phyloP scores from a whole-genome alignment of 169 alveolate genomes.

The Pseudocohnilembus persalinus region DNA sequence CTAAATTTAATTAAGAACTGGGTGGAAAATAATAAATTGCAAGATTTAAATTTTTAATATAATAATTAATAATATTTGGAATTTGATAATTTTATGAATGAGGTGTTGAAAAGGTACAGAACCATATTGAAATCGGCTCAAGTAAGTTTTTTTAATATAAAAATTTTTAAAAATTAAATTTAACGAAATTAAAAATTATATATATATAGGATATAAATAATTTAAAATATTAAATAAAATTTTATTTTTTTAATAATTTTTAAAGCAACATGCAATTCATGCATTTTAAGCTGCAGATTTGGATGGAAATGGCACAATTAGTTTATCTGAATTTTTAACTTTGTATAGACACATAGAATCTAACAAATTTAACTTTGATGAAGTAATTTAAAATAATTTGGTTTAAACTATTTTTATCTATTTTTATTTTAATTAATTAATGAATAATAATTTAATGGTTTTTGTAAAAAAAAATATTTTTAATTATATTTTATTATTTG shows the following conservation, averaged over 20 bases:
- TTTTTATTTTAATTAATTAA: too few relatives aligned
- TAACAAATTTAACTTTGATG: conserved; percentile 24
- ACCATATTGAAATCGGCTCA: conserved; percentile 25
- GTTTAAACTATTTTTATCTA: too few relatives aligned
- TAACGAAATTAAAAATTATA: too few relatives aligned
- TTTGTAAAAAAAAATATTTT: too few relatives aligned
- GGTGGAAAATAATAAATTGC: conserved; percentile 35
- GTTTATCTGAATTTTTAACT: conserved; percentile 38
- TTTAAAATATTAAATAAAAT: too few relatives aligned
- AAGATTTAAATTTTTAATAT: conserved; percentile 20
- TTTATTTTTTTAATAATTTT: too few relatives aligned
- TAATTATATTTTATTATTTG: too few relatives aligned
- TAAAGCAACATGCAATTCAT: conserved; percentile 20
- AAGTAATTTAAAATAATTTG: too few relatives aligned
- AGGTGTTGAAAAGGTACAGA: conserved; percentile 42
- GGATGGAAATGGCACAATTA: conserved; percentile 39
- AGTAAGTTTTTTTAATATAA: neutral
- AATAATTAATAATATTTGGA: conserved; percentile 30
- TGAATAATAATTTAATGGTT: too few relatives aligned
- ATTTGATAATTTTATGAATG: conserved; percentile 33
- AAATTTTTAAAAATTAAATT: too few relatives aligned
- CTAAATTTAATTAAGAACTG: neutral
- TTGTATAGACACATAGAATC: conserved; percentile 32
- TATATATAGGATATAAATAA: too few relatives aligned
- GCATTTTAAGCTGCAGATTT: conserved; percentile 51